These are phyloP conservation scores for Gastrolobium villosum DNA, from an alignment of 306 rosid species.

Conservation along the genomic window DNA sequence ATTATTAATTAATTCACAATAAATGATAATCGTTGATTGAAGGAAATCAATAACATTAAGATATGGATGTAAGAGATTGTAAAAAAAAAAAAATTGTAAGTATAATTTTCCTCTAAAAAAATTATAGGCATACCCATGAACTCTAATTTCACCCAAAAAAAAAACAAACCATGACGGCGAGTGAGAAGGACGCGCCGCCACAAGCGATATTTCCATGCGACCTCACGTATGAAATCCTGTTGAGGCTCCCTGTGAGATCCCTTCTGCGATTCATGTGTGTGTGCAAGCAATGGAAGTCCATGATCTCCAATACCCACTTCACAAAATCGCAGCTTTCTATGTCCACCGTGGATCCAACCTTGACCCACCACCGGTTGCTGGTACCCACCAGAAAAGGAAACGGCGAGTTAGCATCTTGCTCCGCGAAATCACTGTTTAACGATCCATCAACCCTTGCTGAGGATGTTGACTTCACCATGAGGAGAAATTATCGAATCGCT, in stretches of 20 bases:
- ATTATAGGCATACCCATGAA: too few relatives aligned
- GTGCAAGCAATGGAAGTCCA: conserved; percentile 4
- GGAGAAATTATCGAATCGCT: neutral
- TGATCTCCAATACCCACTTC: conserved; percentile 3
- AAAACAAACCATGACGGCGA: neutral
- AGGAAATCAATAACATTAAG: too few relatives aligned
- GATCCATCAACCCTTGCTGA: neutral
- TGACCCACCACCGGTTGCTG: neutral
- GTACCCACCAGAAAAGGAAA: neutral
- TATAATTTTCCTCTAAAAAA: too few relatives aligned
- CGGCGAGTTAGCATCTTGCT: neutral
- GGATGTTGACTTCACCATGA: neutral
- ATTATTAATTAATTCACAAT: too few relatives aligned
- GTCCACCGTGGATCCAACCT: neutral
- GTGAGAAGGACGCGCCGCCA: too few relatives aligned
- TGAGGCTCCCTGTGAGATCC: too few relatives aligned
- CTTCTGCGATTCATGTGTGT: neutral
- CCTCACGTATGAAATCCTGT: too few relatives aligned
- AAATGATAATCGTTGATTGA: too few relatives aligned
- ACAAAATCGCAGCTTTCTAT: neutral
- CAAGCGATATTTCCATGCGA: too few relatives aligned
- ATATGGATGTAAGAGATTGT: too few relatives aligned
- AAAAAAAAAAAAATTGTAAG: too few relatives aligned
- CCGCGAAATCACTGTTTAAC: neutral
- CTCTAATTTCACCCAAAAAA: too few relatives aligned